Evolutionary conservation across 2,329 filamentous ascomycete genomes (phyloP), one percentile per base, ranked within the genome.

Genomic region (Chaetomium globosum): DNA sequence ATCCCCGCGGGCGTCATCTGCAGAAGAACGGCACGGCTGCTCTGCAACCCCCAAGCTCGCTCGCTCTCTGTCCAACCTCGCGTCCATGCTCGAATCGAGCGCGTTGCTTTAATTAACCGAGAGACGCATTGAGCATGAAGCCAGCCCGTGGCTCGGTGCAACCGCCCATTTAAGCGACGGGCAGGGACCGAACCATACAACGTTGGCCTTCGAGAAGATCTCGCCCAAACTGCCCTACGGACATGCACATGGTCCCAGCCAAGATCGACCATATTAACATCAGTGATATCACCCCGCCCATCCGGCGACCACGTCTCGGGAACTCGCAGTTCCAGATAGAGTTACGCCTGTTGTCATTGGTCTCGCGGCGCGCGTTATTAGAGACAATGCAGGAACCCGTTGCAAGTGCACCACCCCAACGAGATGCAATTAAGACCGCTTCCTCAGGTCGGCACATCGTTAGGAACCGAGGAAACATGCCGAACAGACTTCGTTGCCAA

Each of bases 71-170:
- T 56, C 54, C 61, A 60, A 59, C 60, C 55, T 57, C 56, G 39
- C 23, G 19, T 23, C 36, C 21, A 39, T 28, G 16, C 4, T 53
- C 31, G 21, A 30, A 31, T 43, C 13, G n/a, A 28, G n/a, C 39
- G 13, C 21, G 19, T 13, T 53, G 10, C 43, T 65, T 65, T 62
- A 65, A 56, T 65, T 62, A 65, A 56, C 54, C 54, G 64, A 59
- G 43, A 21, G 48, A 51, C 43, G 53, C 43, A 19, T 56, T 36
- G 48, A 46, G 13, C 33, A 59, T 33, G 52, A 39, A 30, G 59
- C 55, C 36, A 6, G 16, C 30, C 28, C 21, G 51, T 58, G 64
- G 64, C 39, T 63, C 59, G 49, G 54, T 63, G 57, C 51, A 62
- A 59, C 56, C 55, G 52, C 31, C 56, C 39, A 43, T 63, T 63